Base-by-base conservation (phyloP, 257 asterid genomes). In the Solanum medicagineum region DNA sequence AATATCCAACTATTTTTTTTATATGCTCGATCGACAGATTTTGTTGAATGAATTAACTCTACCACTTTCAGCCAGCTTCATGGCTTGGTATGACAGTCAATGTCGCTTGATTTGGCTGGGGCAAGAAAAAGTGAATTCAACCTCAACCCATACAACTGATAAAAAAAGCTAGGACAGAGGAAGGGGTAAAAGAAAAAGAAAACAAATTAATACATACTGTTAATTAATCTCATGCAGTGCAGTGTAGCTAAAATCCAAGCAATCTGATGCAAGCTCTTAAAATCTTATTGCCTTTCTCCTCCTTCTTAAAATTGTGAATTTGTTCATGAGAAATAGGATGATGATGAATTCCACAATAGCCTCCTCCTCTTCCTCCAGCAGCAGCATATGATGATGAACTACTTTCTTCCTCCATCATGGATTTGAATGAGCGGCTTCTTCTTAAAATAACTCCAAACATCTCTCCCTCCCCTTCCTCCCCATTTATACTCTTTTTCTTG, bases 391-490 rank as follows among this genome's bases (percentile, higher is more conserved):
- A 89, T 6, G 88, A 73, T 59, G 93, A 89, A 84, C 59, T 86
- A 8, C 4, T 68, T 42, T 84, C 86, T 60, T 74, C 87, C 81
- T 87, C 90, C n/a, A 71, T 73, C 77, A 71, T 83, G 82, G 70
- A 51, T 75, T n/a, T 54, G 62, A 44, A 47, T 11, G 83, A 84
- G 57, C 88, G 54, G 1, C 89, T 86, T 65, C 89, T 85, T n/a
- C 83, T 87, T 69, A 89, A 70, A 42, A 89, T 85, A 10, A 85
- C 93, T 54, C 93, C 93, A 83, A 89, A 89, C 16, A 90, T 85
- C 73, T 90, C 91, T 77, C 89, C 93, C 42, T 0, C 82, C 80
- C 83, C 79, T 17, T 65, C 55, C n/a, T 71, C 85, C 36, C 59
- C 84, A 17, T 10, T 29, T 5, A 19, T 29, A 20, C 62, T 45